Conservation (phyloP, 768 basidiomycete genomes). For the Tephrocybe sp. region DNA sequence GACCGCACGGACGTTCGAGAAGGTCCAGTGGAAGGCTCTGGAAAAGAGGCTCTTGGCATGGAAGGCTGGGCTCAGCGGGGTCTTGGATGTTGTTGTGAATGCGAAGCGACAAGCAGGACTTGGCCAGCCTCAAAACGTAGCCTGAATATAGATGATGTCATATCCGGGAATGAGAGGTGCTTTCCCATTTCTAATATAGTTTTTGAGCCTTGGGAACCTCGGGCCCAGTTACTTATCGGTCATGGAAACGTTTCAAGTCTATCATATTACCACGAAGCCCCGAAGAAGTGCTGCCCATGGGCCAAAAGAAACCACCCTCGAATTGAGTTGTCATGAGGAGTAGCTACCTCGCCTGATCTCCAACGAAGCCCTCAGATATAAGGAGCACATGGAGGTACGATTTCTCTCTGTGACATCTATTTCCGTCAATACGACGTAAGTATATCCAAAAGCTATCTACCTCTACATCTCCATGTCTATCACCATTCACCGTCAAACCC, state of each 20-base stretch:
- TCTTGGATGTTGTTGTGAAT: slow-evolving; percentile 67
- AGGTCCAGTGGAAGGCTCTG: slow-evolving; percentile 76
- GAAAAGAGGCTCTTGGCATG: slow-evolving; percentile 75
- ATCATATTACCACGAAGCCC: no score
- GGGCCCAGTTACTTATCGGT: no score
- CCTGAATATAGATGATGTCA: slow-evolving; percentile 9
- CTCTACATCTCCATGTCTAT: slow-evolving; percentile 11
- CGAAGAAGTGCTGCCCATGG: no score
- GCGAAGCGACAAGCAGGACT: slow-evolving; percentile 49
- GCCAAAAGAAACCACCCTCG: no score
- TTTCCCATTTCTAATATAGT: neutral
- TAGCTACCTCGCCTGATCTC: no score
- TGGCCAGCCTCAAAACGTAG: slow-evolving; percentile 20
- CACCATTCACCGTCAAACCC: slow-evolving; percentile 90
- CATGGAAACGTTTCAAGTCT: no score
- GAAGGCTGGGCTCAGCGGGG: slow-evolving; percentile 69
- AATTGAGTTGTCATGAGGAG: no score
- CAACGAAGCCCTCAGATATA: neutral
- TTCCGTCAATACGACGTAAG: neutral
- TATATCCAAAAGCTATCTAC: neutral
- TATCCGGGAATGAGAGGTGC: slow-evolving; percentile 3
- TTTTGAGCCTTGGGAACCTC: neutral
- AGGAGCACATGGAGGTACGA: no score
- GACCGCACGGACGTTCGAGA: slow-evolving; percentile 73
- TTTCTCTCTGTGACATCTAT: neutral